Conservation (phyloP, 345 rosid species). For the Eucalyptus melliodora region DNA sequence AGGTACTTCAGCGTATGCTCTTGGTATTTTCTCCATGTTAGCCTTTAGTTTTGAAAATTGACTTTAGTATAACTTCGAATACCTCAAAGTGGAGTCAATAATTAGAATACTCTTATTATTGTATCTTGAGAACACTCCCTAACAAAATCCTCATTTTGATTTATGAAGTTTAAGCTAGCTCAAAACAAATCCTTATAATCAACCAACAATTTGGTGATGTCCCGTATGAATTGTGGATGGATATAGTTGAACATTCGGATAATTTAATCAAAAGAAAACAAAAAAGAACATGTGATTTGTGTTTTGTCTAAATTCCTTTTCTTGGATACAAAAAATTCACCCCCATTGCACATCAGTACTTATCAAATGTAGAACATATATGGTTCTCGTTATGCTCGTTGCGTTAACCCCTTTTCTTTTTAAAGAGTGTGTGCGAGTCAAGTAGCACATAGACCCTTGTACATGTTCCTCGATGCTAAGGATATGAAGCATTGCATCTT, state of each 20-base stretch:
- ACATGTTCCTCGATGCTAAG: background rate
- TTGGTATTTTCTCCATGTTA: background rate
- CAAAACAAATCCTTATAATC: background rate
- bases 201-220: background rate
- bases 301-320: background rate
- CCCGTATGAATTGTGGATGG: background rate
- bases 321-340: background rate
- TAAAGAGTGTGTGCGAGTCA: background rate
- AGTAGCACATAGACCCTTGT: background rate
- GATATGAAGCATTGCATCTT: background rate
- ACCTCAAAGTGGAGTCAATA: background rate
- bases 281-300: background rate
- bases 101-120: background rate
- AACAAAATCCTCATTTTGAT: background rate
- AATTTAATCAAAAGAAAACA: background rate
- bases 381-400: too few relatives aligned
- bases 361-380: background rate
- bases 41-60: background rate
- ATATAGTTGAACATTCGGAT: background rate
- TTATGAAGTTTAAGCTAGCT: background rate
- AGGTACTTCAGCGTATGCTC: slow-evolving; percentile 9
- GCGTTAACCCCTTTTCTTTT: too few relatives aligned
- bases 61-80: background rate
- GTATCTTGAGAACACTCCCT: background rate
- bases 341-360: background rate